These are phyloP conservation scores for Coniosporium tulheliwenetii DNA, from an alignment of 2,329 filamentous ascomycete species.

Conservation along the genomic window DNA sequence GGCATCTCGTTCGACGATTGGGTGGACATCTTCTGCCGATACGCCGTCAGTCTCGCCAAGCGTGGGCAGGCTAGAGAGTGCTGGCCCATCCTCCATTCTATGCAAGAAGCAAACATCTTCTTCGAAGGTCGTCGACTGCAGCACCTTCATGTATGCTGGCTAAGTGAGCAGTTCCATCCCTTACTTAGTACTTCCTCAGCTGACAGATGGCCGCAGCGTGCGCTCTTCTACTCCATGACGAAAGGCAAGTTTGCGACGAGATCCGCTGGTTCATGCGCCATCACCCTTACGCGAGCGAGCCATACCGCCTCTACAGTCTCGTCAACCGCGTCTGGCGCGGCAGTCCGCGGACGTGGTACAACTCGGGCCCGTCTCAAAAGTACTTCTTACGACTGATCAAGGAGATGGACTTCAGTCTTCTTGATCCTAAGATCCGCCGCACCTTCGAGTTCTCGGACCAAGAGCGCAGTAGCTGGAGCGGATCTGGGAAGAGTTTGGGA, in stretches of 20 bases:
- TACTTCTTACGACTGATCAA: slow-evolving; percentile 86
- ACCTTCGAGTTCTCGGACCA: slow-evolving; percentile 21
- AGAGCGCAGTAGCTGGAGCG: slow-evolving; percentile 22
- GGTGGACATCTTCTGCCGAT: slow-evolving; percentile 82
- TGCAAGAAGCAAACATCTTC: slow-evolving; percentile 70
- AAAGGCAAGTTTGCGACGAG: slow-evolving; percentile 56
- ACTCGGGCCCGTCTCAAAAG: slow-evolving; percentile 71
- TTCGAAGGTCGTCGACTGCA: slow-evolving; percentile 31
- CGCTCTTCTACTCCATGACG: slow-evolving; percentile 64
- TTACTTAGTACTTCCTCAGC: not conserved
- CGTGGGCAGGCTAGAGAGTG: slow-evolving; percentile 52
- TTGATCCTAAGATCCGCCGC: slow-evolving; percentile 34
- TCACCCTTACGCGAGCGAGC: slow-evolving; percentile 63
- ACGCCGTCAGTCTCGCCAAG: slow-evolving; percentile 61
- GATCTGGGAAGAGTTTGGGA: slow-evolving; percentile 19
- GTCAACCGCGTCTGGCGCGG: slow-evolving; percentile 65
- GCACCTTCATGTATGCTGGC: slow-evolving; percentile 40
- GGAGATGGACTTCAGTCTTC: slow-evolving; percentile 58
- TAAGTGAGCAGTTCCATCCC: slow-evolving; percentile 24
- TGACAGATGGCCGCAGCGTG: slow-evolving; percentile 39
- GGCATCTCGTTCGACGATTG: slow-evolving; percentile 71
- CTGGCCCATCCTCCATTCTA: slow-evolving; percentile 66
- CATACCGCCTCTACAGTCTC: slow-evolving; percentile 68
- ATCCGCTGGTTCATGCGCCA: slow-evolving; percentile 75
- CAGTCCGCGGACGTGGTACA: slow-evolving; percentile 53